These are phyloP conservation scores for Albifimbria verrucaria DNA, from an alignment of 2,329 filamentous ascomycete genomes.

Conservation along the genomic window DNA sequence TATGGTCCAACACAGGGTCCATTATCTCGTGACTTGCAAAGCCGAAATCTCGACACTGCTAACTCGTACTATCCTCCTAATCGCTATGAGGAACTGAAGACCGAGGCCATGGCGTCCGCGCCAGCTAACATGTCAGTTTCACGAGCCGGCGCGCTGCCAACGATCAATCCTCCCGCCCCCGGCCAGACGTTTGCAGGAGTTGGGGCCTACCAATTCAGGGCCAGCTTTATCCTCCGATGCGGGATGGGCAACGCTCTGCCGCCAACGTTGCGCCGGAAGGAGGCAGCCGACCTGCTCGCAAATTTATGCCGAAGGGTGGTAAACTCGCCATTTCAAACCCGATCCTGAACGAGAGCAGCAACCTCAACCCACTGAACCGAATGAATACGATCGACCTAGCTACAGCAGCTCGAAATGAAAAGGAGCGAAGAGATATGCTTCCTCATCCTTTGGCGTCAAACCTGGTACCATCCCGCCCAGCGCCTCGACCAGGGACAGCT, in stretches of 20 bases:
- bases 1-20: conserved; percentile 3
- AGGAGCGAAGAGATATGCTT: conserved; percentile 35
- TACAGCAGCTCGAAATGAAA: conserved; percentile 45
- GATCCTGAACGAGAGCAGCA: conserved; percentile 32
- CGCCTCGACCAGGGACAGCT: too few species aligned
- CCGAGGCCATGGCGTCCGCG: conserved; percentile 29
- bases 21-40: conserved; percentile 11
- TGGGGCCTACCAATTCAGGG: conserved; percentile 37
- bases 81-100: conserved; percentile 48
- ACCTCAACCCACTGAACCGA: conserved; percentile 38
- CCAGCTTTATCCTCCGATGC: conserved; percentile 39
- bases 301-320: conserved; percentile 23
- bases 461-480: conserved; percentile 31
- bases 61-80: conserved; percentile 42
- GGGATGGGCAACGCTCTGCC: conserved; percentile 21
- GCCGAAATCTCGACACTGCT: conserved; percentile 30
- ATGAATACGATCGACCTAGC: conserved; percentile 48
- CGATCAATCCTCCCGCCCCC: conserved; percentile 33
- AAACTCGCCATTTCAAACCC: conserved; percentile 49
- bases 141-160: conserved; percentile 27
- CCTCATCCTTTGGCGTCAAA: conserved; percentile 24
- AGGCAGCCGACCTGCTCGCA: conserved; percentile 20
- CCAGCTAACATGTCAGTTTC: conserved; percentile 3
- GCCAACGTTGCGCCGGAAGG: conserved; percentile 11
- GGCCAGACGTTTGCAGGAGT: conserved; percentile 32